A percentile compares a stretch with the other conserved stretches of the same genome.
These are phyloP conservation scores for Arabidopsis thaliana DNA, from an alignment of 345 rosid species.

Conservation along the genomic window TAIR10.1 NC_003076.8:24471001-24471500, in stretches of 20 bases:
- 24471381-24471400: conserved; percentile 38
- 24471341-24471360: conserved; percentile 34
- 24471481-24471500: conserved; percentile 27
- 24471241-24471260: neutral
- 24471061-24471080: neutral
- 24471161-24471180: neutral
- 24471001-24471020: neutral
- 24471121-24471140: neutral
- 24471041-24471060: neutral
- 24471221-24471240: neutral
- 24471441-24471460: conserved; percentile 42
- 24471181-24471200: neutral
- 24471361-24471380: conserved; percentile 22
- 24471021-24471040: neutral
- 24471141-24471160: neutral
- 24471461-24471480: conserved; percentile 30
- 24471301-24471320: conserved; percentile 11
- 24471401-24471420: conserved; percentile 30
- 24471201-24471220: neutral
- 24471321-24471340: conserved; percentile 21
- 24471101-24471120: neutral
- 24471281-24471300: conserved; percentile 14
- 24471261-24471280: conserved; percentile 13
- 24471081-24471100: neutral
- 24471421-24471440: conserved; percentile 4